Conservation (phyloP, 352 stramenopile species). For the Phytopythium vexans region DNA sequence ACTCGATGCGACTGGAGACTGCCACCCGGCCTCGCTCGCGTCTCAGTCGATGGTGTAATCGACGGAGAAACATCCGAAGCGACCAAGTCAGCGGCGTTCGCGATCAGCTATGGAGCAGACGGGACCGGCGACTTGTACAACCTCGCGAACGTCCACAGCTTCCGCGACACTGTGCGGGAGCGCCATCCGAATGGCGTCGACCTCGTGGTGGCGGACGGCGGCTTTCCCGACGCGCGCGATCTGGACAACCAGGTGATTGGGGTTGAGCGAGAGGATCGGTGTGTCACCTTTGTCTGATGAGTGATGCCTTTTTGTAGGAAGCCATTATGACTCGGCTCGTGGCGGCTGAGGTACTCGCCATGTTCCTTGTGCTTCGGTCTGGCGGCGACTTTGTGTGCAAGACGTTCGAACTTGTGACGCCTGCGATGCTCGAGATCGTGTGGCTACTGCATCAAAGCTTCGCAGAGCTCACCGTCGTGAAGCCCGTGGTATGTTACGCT, state of each 20-base stretch:
- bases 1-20: conserved; percentile 51
- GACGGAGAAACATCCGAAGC: background rate
- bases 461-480: conserved; percentile 57
- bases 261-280: background rate
- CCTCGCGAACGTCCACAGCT: conserved; percentile 49
- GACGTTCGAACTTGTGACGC: conserved; percentile 70
- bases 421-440: conserved; percentile 55
- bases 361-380: conserved; percentile 44
- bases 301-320: conserved; percentile 31
- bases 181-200: conserved; percentile 35
- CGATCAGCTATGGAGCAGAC: conserved; percentile 63
- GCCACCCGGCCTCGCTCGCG: background rate
- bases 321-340: conserved; percentile 58
- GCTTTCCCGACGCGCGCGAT: conserved; percentile 65
- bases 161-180: conserved; percentile 33
- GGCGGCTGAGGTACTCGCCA: conserved; percentile 52
- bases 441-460: conserved; percentile 70
- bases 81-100: conserved; percentile 18
- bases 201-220: conserved; percentile 68
- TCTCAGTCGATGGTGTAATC: background rate
- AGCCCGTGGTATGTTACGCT: conserved; percentile 38
- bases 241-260: conserved; percentile 49
- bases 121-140: conserved; percentile 69
- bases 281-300: background rate
- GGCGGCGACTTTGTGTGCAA: conserved; percentile 74